These are phyloP conservation scores for Oenanthe javanica DNA, from an alignment of 140 eudicot genomes.

Conservation along the genomic window DNA sequence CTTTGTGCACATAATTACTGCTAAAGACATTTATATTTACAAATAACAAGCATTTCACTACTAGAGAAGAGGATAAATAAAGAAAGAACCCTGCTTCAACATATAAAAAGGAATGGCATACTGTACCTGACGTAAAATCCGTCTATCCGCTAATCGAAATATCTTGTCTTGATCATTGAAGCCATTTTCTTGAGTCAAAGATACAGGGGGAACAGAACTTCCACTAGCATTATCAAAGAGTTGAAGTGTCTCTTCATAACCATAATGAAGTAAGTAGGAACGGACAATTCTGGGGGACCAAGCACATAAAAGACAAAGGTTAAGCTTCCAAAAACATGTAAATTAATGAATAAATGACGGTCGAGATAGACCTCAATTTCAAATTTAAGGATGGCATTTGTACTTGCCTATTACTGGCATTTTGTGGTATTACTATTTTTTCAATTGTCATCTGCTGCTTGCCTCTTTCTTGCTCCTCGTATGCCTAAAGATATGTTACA, in stretches of 20 bases:
- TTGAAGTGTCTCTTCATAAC: conserved; percentile 78
- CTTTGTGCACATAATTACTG: neutral
- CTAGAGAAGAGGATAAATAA: neutral
- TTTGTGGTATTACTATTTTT: conserved; percentile 44
- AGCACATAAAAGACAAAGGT: conserved; percentile 8
- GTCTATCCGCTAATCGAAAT: conserved; percentile 58
- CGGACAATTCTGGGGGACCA: conserved; percentile 64
- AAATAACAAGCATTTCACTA: neutral
- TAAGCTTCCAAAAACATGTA: neutral
- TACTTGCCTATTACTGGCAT: conserved; percentile 70
- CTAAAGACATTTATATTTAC: neutral
- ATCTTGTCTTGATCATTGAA: conserved; percentile 37
- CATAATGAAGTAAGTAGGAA: conserved; percentile 83
- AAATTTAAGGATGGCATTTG: neutral
- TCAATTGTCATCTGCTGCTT: conserved; percentile 55
- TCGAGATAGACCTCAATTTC: neutral
- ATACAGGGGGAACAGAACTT: conserved; percentile 57
- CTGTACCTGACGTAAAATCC: conserved; percentile 75
- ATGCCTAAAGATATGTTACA: conserved; percentile 43
- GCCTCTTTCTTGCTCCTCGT: conserved; percentile 69
- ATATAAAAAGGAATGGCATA: neutral
- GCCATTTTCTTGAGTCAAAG: conserved; percentile 48
- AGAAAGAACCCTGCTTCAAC: neutral
- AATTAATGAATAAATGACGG: neutral
- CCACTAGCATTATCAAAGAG: conserved; percentile 59